Conservation (phyloP, 139 green algal species). For the Picochlorum sp. region DNA sequence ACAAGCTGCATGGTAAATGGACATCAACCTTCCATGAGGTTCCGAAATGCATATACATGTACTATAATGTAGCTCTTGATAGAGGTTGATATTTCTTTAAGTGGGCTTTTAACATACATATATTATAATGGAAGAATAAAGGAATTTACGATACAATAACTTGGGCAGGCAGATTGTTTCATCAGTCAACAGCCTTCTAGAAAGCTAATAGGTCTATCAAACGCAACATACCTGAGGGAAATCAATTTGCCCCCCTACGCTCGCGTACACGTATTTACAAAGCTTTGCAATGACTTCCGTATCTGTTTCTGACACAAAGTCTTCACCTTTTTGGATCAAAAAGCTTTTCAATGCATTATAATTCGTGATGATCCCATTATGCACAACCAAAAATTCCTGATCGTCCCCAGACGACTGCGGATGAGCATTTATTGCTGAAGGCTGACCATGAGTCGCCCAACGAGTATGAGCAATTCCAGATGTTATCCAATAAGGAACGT, state of each 20-base stretch:
- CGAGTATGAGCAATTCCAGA: constrained; percentile 92
- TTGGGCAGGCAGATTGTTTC: too few relatives aligned
- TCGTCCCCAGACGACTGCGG: constrained; percentile 42
- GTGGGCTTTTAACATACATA: too few relatives aligned
- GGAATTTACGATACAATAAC: too few relatives aligned
- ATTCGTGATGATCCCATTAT: constrained; percentile 99
- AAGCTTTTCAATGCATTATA: constrained; percentile 83
- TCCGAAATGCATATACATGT: too few relatives aligned
- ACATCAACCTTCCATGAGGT: neutral
- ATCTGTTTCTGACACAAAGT: constrained; percentile 93
- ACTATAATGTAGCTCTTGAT: too few relatives aligned
- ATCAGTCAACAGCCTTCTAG: too few relatives aligned
- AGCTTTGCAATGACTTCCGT: constrained; percentile 99
- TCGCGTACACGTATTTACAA: constrained; percentile 81
- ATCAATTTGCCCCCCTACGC: constrained; percentile 35
- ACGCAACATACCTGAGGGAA: constrained; percentile 54
- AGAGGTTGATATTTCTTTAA: too few relatives aligned
- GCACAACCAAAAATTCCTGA: constrained; percentile 91
- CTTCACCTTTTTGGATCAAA: constrained; percentile 75
- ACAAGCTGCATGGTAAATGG: constrained; percentile 60
- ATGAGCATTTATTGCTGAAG: constrained; percentile 78
- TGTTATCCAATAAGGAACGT: neutral
- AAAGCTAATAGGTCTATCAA: too few relatives aligned
- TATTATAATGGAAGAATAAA: too few relatives aligned
- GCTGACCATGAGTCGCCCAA: constrained; percentile 93